Conservation (phyloP, 1,284 basidiomycete genomes). For the Naganishia albida region DNA sequence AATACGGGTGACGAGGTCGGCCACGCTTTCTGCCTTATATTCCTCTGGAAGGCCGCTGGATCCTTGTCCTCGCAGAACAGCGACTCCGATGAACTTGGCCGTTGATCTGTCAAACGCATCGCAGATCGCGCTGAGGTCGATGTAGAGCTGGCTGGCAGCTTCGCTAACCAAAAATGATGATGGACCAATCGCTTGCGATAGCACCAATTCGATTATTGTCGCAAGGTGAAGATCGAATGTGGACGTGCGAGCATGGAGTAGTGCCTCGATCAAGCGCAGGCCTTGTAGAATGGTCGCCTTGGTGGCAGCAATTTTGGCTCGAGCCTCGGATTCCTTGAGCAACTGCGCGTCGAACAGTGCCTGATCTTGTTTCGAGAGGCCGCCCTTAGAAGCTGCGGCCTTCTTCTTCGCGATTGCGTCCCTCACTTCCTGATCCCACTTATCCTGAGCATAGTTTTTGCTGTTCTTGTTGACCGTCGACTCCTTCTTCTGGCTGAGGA, state of each 20-base stretch:
- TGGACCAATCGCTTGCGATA: conserved; percentile 65
- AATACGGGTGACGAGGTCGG: conserved; percentile 78
- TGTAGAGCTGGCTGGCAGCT: conserved; percentile 70
- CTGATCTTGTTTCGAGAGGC: conserved; percentile 78
- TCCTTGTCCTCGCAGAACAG: conserved; percentile 71
- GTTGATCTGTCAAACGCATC: conserved; percentile 59
- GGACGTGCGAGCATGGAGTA: conserved; percentile 64
- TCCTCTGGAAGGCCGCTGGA: conserved; percentile 68
- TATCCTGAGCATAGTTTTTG: conserved; percentile 80
- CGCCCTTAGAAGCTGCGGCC: conserved; percentile 53
- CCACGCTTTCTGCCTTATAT: conserved; percentile 62
- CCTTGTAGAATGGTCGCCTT: conserved; percentile 66
- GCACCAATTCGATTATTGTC: conserved; percentile 62
- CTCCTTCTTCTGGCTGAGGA: conserved; percentile 58
- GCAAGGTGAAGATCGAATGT: conserved; percentile 64
- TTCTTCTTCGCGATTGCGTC: conserved; percentile 76
- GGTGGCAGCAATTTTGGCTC: conserved; percentile 62
- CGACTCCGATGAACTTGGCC: conserved; percentile 77
- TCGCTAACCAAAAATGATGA: conserved; percentile 65
- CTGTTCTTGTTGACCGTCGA: conserved; percentile 67
- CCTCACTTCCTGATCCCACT: conserved; percentile 92
- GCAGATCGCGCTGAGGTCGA: conserved; percentile 52
- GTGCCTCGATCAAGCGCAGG: conserved; percentile 65
- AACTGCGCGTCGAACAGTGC: conserved; percentile 76
- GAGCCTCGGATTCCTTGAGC: conserved; percentile 69